A percentile compares a stretch with the other conserved stretches of the same genome.
phyloP scores from a whole-genome alignment of 2,329 filamentous ascomycete species.

The Colletotrichum lupini region DNA sequence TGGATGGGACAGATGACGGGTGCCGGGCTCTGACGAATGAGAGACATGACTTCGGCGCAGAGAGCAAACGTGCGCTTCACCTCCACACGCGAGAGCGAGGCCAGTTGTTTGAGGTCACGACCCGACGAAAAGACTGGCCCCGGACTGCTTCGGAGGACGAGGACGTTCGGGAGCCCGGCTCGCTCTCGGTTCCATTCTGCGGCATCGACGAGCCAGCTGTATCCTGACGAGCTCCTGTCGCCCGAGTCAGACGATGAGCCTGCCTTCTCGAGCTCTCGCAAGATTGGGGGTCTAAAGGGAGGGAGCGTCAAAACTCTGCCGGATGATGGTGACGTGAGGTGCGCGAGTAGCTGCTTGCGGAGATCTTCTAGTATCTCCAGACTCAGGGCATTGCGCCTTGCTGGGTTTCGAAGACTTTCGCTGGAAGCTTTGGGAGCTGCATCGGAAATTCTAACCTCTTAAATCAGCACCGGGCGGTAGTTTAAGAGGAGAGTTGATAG shows the following conservation, averaged over 20 bases:
- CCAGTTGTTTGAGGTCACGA: slow-evolving; percentile 45
- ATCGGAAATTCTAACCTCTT: not conserved
- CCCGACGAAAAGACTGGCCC: slow-evolving; percentile 46
- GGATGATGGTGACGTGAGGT: slow-evolving; percentile 39
- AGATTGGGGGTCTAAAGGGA: slow-evolving; percentile 38
- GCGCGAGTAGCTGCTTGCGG: slow-evolving; percentile 39
- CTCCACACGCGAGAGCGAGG: slow-evolving; percentile 15
- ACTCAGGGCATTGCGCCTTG: slow-evolving; percentile 42
- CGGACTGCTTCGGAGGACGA: slow-evolving; percentile 45
- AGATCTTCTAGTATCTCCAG: slow-evolving; percentile 39
- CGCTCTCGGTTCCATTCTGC: slow-evolving; percentile 40
- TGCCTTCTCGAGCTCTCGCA: slow-evolving; percentile 36
- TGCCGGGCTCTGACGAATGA: slow-evolving; percentile 45
- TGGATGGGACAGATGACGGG: slow-evolving; percentile 45
- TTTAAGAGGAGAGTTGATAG: not conserved
- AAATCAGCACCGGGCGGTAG: not conserved
- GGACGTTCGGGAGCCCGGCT: slow-evolving; percentile 41
- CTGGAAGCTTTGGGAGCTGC: slow-evolving; percentile 40
- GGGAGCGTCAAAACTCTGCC: slow-evolving; percentile 42
- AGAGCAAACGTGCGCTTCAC: slow-evolving; percentile 40
- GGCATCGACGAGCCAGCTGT: slow-evolving; percentile 44
- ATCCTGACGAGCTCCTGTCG: not conserved
- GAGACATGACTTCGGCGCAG: slow-evolving; percentile 46
- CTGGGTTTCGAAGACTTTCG: slow-evolving; percentile 40
- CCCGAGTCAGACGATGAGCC: not conserved